Evolutionary conservation across 805 yeast genomes (phyloP).

Genomic region (Kazachstania kunashirensis): DNA sequence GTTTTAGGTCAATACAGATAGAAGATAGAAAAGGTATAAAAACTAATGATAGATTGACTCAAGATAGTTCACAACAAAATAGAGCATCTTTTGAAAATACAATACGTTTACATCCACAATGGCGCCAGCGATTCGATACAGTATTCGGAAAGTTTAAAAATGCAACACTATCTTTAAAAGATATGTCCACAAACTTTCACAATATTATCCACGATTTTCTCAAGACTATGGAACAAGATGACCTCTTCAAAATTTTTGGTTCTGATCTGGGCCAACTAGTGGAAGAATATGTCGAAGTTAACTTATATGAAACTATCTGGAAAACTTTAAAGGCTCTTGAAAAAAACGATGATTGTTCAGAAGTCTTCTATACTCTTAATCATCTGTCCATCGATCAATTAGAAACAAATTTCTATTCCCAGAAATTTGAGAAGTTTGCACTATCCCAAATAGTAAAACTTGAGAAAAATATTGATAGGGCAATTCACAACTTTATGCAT

Average conservation of each 20-base stretch:
- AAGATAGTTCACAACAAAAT: background rate
- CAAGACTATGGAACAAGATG: conserved; percentile 8
- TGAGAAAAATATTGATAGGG: conserved; percentile 40
- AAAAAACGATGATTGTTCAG: background rate
- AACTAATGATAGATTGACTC: background rate
- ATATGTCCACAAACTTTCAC: conserved; percentile 1
- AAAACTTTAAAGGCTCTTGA: conserved; percentile 24
- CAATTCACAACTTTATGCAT: conserved; percentile 43
- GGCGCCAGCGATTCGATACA: conserved; percentile 1
- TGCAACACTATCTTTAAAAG: background rate
- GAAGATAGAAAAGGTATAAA: background rate
- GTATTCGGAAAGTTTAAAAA: conserved; percentile 1
- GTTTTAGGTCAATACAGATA: background rate
- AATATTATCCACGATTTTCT: conserved; percentile 1
- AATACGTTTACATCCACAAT: conserved; percentile 8
- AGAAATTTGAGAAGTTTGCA: conserved; percentile 21
- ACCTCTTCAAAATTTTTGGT: conserved; percentile 9
- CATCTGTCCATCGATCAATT: conserved; percentile 36
- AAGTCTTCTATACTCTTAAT: conserved; percentile 8
- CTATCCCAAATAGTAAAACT: conserved; percentile 23
- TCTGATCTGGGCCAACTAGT: conserved; percentile 41
- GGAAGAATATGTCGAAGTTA: conserved; percentile 62
- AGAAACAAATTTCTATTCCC: conserved; percentile 36
- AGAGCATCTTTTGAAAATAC: conserved; percentile 9
- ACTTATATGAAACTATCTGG: conserved; percentile 64